Base-by-base conservation (phyloP, 345 rosid genomes). In the Arabis hirsuta region DNA sequence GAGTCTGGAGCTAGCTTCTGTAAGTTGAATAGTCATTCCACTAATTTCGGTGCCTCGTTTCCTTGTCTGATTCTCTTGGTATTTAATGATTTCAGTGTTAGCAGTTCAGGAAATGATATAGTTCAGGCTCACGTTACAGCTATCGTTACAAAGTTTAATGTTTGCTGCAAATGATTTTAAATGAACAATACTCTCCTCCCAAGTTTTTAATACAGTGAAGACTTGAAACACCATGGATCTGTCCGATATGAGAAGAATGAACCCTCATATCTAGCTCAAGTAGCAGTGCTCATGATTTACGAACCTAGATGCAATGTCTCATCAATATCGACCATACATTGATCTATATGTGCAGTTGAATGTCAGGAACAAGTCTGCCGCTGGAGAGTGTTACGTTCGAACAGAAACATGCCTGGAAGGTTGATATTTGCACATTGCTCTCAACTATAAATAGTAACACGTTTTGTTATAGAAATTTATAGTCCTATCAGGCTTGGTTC, bases 351-450 rank as follows among this genome's bases (percentile, higher is more conserved):
- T 81, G 84, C 87, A 91, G 97, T 82, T 94, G 72, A 94, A 91
- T 78, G 92, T 88, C 73, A 85, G 98, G 86, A 94, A 94, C 55
- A 94, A 85, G 80, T 91, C 95, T 79, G 96, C 97, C 2, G 91
- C 98, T 55, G 93, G 82, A 60, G 98, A 94, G 72, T 94, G 98
- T 88, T 91, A 78, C 69, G 73, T 86, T 53, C 79, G 98, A 72
- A 94, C 98, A 50, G 96, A 94, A 86, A 67, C 85, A 74, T 94
- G 97, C 86, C 82, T 91, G 55, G 96, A 94, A 94, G 98, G 98
- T 94, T 81, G 77, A 55, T 39, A 16, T 46, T 19, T 19, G 13
- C 51, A 68, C 69, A 61, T 26, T 55, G 6, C 55, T 53, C 31
- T 5, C 46, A 55, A 62, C 31, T 11, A 38, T 69, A 47, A 31